Evolutionary conservation across 352 stramenopile genomes (phyloP), one percentile per base, ranked within the genome.

Genomic region (Poterioochromonas sp.): DNA sequence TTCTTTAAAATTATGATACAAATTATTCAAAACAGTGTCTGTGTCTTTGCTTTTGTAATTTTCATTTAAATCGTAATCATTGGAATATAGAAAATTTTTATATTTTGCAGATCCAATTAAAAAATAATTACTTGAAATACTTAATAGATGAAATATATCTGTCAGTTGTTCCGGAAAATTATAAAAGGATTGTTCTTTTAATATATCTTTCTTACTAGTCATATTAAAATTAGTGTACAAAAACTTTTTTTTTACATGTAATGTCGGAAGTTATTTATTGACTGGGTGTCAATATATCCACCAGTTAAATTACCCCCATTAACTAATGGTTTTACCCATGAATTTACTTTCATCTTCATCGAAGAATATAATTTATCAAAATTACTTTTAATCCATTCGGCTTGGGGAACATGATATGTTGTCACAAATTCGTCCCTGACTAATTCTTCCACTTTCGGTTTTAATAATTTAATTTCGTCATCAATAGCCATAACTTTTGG

Each of bases 41-140:
- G 54, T 39, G 12, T 39, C 54, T 65, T 11, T 11, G 5, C 3
- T 32, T 65, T 65, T 65, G 34, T 65, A 32, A 32, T 65, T 35
- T 65, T 65, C 54, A 65, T 65, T 65, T 65, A 65, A 65, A 65
- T 65, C 54, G 26, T 65, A 65, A 65, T 58, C 47, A 26, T 15
- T 26, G 26, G 15, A 26, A 26, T 58, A 58, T 26, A 26, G 26
- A 26, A 58, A 39, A 15, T 32, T 39, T 65, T 65, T 65, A 32
- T 39, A 65, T 29, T 39, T 11, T 39, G 54, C 8, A 39, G 8
- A 35, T 39, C 54, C 54, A 15, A 65, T 39, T 39, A 65, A 29
- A 65, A 29, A 5, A 65, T 65, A 65, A 26, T 58, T 58, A 26
- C 47, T 26, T 26, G 15, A 26, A 26, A 58, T 58, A 58, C 15